Conservation (phyloP, 306 rosid genomes). For the Vigna trinervia region DNA sequence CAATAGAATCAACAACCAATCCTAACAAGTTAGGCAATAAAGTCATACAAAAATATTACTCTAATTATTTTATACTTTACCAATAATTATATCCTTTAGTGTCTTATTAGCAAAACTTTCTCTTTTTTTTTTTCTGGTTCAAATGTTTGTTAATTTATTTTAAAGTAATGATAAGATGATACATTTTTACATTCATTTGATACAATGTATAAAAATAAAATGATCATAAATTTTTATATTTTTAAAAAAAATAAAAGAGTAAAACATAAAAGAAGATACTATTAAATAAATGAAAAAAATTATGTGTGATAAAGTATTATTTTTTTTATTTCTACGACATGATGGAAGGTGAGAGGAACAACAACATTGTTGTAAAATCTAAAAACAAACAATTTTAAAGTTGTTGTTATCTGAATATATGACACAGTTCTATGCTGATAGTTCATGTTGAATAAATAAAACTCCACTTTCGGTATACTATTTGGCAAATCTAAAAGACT, state of each 20-base stretch:
- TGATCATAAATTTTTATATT: too few species aligned
- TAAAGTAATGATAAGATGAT: too few species aligned
- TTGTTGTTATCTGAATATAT: not conserved
- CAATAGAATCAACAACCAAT: not conserved
- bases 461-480: not conserved
- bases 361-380: not conserved
- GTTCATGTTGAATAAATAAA: not conserved
- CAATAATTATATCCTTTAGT: not conserved
- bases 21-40: slow-evolving; percentile 2
- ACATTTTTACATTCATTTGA: too few species aligned
- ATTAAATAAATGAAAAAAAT: not conserved
- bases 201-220: too few species aligned
- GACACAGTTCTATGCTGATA: not conserved
- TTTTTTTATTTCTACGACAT: too few species aligned
- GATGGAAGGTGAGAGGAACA: not conserved
- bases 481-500: not conserved
- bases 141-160: not conserved
- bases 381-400: not conserved
- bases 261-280: too few species aligned
- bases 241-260: too few species aligned
- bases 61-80: not conserved
- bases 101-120: not conserved
- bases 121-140: not conserved
- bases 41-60: not conserved
- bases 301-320: too few species aligned